These are phyloP conservation scores for Hyphopichia buzzinii DNA, from an alignment of 1,139 yeast genomes.

Conservation along the genomic window DNA sequence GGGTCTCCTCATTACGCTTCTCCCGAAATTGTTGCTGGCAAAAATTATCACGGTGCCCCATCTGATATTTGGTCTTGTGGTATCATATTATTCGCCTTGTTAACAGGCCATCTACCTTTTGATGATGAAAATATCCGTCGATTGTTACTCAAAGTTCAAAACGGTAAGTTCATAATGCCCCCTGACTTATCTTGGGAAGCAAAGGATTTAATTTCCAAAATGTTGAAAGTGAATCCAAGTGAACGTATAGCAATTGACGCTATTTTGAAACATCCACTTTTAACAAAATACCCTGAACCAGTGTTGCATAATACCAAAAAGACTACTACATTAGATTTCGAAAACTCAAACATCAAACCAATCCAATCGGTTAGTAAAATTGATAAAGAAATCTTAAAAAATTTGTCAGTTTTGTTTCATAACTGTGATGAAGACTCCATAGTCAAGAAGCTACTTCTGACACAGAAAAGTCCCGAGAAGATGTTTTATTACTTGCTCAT, in stretches of 20 bases:
- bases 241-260: conserved; percentile 73
- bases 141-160: conserved; percentile 82
- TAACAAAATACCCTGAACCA: conserved; percentile 63
- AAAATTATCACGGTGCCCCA: conserved; percentile 93
- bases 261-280: conserved; percentile 75
- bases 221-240: conserved; percentile 78
- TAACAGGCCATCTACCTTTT: conserved; percentile 94
- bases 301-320: conserved; percentile 16
- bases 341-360: conserved; percentile 41
- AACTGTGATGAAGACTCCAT: conserved; percentile 70
- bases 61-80: conserved; percentile 99
- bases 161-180: conserved; percentile 86
- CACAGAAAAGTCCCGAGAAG: conserved; percentile 76
- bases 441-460: conserved; percentile 55
- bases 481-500: conserved; percentile 80
- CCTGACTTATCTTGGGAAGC: conserved; percentile 77
- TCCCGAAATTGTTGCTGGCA: conserved; percentile 95
- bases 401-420: conserved; percentile 86
- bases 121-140: conserved; percentile 94
- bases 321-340: conserved; percentile 19
- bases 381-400: conserved; percentile 80
- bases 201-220: conserved; percentile 74
- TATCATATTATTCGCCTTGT: conserved; percentile 84
- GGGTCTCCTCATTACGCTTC: conserved; percentile 99
- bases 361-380: conserved; percentile 56